These are phyloP conservation scores for Chenopodium suecicum DNA, from an alignment of 148 eudicot species.

Conservation along the genomic window DNA sequence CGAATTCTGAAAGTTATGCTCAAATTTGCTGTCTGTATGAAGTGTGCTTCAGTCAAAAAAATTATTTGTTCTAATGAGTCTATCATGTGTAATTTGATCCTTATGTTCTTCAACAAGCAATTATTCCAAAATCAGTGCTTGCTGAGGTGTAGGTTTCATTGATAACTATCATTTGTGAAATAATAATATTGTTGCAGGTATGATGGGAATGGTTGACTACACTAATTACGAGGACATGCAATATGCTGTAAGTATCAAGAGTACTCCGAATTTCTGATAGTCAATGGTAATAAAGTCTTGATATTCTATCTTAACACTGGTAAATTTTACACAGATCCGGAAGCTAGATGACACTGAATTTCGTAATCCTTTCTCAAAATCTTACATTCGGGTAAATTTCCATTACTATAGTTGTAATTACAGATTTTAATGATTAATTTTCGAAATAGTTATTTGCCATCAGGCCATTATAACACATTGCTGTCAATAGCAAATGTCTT, in stretches of 20 bases:
- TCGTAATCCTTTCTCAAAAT: conserved; percentile 34
- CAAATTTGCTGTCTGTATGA: not conserved
- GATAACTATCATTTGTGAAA: not conserved
- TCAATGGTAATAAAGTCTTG: not conserved
- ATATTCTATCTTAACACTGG: not conserved
- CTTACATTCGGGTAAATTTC: conserved; percentile 32
- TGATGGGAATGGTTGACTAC: conserved; percentile 44
- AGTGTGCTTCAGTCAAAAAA: not conserved
- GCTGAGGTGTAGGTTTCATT: not conserved
- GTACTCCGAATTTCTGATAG: not conserved
- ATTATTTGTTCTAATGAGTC: not conserved
- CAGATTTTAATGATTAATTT: not conserved
- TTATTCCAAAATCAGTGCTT: not conserved
- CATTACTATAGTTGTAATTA: not conserved
- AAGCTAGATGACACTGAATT: conserved; percentile 41
- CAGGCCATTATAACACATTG: not conserved
- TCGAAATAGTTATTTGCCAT: not conserved
- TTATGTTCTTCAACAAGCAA: not conserved
- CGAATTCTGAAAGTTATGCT: not conserved
- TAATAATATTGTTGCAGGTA: conserved; percentile 27
- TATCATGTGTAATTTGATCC: not conserved
- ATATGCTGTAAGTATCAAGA: conserved; percentile 38
- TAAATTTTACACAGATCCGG: conserved; percentile 23
- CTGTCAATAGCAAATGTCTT: not conserved
- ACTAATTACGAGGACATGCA: conserved; percentile 47